Evolutionary conservation across 305 asterid species (phyloP), one percentile per base, ranked within the genome.

Genomic region (Fraxinus greggii): DNA sequence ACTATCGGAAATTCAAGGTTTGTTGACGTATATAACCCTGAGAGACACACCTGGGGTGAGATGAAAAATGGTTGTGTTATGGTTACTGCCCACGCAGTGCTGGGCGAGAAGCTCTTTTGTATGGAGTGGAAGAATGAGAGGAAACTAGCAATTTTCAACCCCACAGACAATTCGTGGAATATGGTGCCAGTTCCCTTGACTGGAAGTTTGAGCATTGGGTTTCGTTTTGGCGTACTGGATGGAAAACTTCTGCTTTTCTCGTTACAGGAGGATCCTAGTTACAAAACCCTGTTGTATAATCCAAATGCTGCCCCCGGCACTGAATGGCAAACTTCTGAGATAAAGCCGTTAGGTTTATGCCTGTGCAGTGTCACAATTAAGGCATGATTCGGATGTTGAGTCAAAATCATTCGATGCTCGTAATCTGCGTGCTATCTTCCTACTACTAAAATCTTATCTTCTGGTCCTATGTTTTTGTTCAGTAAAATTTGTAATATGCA

Each of bases 121-220:
- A 89, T 93, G 80, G 98, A 94, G 82, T 94, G 98, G 97, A 94
- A 92, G 82, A 92, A 91, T 73, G 92, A 90, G 85, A 89, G 98
- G 6, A 92, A 86, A 26, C 82, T 94, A 10, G 83, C 97, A 9
- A 87, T 91, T 45, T 93, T 88, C 75, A 83, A 90, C 83, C 92
- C 93, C 0, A 45, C 56, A 0, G 95, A 92, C 79, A 85, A 86
- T 38, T 91, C 93, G 0, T 93, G 97, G 97, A 90, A 90, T 88
- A 90, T 73, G 89, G 91, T 93, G 21, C 83, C 92, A 0, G 86
- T 94, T 13, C 97, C 95, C 0, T 88, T 93, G 78, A 87, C 90
- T 0, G 92, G 97, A 76, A 91, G 94, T 82, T 85, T 90, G 65
- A 88, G 91, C 78, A 80, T 89, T 51, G 91, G 94, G 38, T 94